Evolutionary conservation across 495 filamentous ascomycete genomes (phyloP), one percentile per base, ranked within the genome.

Genomic region (Podospora tetraspora): DNA sequence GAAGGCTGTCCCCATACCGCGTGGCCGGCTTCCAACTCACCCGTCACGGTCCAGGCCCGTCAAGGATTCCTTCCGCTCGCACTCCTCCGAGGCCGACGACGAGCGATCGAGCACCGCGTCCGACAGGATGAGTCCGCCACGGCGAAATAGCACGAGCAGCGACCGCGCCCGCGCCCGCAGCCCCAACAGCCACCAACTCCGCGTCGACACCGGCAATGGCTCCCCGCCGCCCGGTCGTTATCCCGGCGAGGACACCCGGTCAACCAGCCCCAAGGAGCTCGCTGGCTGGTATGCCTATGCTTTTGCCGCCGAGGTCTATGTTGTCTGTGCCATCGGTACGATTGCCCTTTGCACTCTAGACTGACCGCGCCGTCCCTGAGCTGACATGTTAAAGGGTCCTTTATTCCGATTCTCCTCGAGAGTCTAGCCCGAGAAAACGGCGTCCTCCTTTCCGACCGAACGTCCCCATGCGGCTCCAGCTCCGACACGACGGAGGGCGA

Each of bases 261-360:
- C 88, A 43, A 99, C 95, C 10, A 97, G 92, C 75, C 82, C 79
- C 69, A 93, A 91, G 76, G 95, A 99, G 82, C 86, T 97, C 34
- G 85, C 86, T 12, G 95, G 95, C 65, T 99, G 94, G 92, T 98
- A 97, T 78, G 90, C 91, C 69, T 98, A 99, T 83, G 92, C 89
- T 59, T 99, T 94, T 85, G 95, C 95, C 22, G 92, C 94, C n/a
- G 95, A 99, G 79, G 93, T 97, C 57, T 99, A 97, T 75, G 92
- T 96, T 13, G 91, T 99, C 56, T 99, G 95, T 77, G 75, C 67
- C 43, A 77, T 77, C 43, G 73, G 75, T 77, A 75, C 12, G 75
- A n/a, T 68, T 10, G 12, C 21, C 58, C 29, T 21, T 21, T 19
- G 37, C 13, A 11, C 25, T 24, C 24, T n/a, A n/a, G n/a, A 13